A percentile compares a stretch with the other conserved stretches of the same genome.
phyloP scores from a whole-genome alignment of 148 eudicot genomes.

The Rhododendron ovatum region DNA sequence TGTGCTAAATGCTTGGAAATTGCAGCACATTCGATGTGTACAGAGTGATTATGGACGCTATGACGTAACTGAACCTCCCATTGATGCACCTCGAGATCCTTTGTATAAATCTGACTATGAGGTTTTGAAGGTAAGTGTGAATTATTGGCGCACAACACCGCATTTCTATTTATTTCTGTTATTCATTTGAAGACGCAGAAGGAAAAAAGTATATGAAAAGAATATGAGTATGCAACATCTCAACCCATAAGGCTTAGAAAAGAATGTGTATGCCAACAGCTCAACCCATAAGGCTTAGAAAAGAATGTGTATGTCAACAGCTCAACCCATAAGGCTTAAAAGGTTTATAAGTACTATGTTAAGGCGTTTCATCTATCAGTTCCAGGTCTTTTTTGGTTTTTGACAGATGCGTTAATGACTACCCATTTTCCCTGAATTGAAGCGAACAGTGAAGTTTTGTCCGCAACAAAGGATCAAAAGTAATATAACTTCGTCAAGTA shows the following conservation, averaged over 20 bases:
- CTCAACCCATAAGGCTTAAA: background rate
- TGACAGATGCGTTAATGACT: background rate
- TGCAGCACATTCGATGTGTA: slow-evolving; percentile 93
- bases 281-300: background rate
- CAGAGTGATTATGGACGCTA: slow-evolving; percentile 90
- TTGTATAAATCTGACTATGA: slow-evolving; percentile 87
- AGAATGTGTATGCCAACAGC: background rate
- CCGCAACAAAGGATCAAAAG: background rate
- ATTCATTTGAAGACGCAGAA: background rate
- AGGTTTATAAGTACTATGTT: background rate
- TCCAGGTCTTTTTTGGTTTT: background rate
- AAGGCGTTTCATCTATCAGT: background rate
- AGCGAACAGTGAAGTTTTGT: background rate
- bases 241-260: background rate
- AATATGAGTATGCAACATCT: background rate
- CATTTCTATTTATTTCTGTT: background rate
- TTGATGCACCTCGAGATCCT: slow-evolving; percentile 99
- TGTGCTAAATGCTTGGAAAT: background rate
- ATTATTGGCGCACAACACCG: background rate
- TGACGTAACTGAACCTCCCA: slow-evolving; percentile 91
- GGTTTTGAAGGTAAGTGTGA: slow-evolving; percentile 56
- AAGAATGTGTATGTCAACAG: background rate
- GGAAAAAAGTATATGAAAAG: background rate
- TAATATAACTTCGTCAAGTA: background rate
- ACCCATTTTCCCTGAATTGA: background rate